Conservation (phyloP, 495 filamentous ascomycete species). For the Talaromyces liani region DNA sequence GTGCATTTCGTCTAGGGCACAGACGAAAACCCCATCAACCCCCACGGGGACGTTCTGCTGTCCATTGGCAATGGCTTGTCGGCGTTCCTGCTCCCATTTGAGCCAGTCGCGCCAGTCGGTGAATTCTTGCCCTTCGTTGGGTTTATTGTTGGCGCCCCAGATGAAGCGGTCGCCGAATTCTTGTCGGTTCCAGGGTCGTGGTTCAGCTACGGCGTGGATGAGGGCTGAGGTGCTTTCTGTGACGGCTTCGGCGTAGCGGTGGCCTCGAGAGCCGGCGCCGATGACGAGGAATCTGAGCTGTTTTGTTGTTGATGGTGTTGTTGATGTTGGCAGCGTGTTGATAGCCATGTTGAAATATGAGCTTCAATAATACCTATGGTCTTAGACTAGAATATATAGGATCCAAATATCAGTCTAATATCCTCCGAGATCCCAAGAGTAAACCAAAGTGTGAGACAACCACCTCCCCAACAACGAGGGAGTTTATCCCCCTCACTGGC, state of each 20-base stretch:
- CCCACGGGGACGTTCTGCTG: constrained; percentile 9
- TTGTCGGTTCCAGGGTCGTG: constrained; percentile 65
- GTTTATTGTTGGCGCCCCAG: constrained; percentile 42
- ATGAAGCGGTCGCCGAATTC: constrained; percentile 61
- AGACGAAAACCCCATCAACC: constrained; percentile 79
- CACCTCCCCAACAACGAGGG: not conserved
- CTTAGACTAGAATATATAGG: no score
- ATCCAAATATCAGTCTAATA: not conserved
- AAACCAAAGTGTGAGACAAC: not conserved
- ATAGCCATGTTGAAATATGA: not conserved
- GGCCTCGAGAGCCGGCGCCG: constrained; percentile 80
- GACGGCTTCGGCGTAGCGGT: constrained; percentile 65
- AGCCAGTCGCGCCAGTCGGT: constrained; percentile 67
- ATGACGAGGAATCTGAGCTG: constrained; percentile 63
- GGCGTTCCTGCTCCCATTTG: constrained; percentile 51
- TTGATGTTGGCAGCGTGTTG: not conserved
- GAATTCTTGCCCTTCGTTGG: constrained; percentile 56
- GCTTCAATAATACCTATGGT: no score
- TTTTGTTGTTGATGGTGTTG: not conserved
- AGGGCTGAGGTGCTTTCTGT: constrained; percentile 50
- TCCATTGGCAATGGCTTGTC: constrained; percentile 20
- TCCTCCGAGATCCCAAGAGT: no score
- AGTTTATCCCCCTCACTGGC: not conserved
- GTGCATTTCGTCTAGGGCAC: constrained; percentile 84
- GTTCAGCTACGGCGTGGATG: constrained; percentile 75